A percentile compares a stretch with the other conserved stretches of the same genome.
Conservation (phyloP, 2,329 filamentous ascomycete genomes). For the Talaromyces sp. region DNA sequence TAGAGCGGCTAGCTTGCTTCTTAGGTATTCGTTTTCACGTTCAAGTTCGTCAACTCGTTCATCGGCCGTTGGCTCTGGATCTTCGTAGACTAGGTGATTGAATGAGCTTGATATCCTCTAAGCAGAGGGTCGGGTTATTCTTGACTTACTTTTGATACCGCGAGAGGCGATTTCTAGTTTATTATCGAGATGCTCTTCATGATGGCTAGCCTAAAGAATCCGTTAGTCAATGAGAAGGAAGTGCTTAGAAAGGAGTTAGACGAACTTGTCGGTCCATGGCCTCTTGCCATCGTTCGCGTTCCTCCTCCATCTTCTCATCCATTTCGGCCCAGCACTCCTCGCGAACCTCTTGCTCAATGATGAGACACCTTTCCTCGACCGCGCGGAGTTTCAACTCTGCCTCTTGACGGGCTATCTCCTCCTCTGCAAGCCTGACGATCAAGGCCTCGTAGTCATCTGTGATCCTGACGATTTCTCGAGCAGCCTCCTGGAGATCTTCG, state of each 20-base stretch:
- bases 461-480: constrained; percentile 75
- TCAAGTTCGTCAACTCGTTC: constrained; percentile 62
- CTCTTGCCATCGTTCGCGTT: constrained; percentile 75
- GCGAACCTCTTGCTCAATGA: constrained; percentile 76
- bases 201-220: constrained; percentile 53
- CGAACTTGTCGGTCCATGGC: constrained; percentile 67
- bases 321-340: constrained; percentile 87
- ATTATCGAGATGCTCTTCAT: constrained; percentile 78
- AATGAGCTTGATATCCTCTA: background rate
- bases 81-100: constrained; percentile 39
- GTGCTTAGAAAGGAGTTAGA: background rate
- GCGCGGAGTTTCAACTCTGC: constrained; percentile 68
- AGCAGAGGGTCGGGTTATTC: constrained; percentile 12
- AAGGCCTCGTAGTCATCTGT: constrained; percentile 71
- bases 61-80: constrained; percentile 46
- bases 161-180: constrained; percentile 72
- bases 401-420: constrained; percentile 64
- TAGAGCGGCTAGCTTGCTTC: constrained; percentile 59
- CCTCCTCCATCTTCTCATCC: constrained; percentile 67
- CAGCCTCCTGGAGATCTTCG: constrained; percentile 75
- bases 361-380: constrained; percentile 59
- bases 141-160: constrained; percentile 44
- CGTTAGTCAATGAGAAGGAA: constrained; percentile 15
- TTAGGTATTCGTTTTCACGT: constrained; percentile 65
- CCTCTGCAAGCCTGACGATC: constrained; percentile 62